Percentiles rank a stretch among this genome's conserved stretches.
Evolutionary conservation across 1,284 basidiomycete species (phyloP).

Genomic region (Caloboletus inedulis): DNA sequence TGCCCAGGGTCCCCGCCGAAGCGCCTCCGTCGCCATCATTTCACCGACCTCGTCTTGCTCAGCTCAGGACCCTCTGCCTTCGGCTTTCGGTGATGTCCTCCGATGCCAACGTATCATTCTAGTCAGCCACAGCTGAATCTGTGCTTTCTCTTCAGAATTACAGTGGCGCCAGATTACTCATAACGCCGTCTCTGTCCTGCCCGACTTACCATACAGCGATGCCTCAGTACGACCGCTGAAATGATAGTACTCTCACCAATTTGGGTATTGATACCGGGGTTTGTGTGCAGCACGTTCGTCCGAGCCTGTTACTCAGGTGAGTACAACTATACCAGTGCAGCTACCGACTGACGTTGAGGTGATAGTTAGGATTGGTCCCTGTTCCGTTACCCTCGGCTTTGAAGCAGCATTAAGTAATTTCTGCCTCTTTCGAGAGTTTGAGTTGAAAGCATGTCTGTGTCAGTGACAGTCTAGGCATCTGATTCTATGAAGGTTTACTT

Average conservation of each 20-base stretch:
- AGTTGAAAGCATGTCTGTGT: background rate
- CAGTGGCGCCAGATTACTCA: background rate
- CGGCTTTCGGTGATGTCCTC: background rate
- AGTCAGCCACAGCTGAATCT: background rate
- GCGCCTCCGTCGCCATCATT: conserved; percentile 1
- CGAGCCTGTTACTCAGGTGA: background rate
- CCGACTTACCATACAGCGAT: background rate
- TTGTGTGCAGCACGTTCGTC: background rate
- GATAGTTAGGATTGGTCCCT: background rate
- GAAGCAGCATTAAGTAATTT: background rate
- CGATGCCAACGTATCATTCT: background rate
- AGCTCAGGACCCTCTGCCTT: background rate
- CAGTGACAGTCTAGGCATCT: background rate
- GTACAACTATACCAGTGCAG: background rate
- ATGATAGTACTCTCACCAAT: background rate
- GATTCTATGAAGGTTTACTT: background rate
- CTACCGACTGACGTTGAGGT: background rate
- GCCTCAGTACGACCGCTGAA: background rate
- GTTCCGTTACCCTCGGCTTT: background rate
- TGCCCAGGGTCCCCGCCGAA: too few species aligned
- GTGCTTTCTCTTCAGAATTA: background rate
- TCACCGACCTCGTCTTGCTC: background rate
- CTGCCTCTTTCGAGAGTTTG: background rate
- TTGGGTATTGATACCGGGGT: background rate
- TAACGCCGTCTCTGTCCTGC: background rate